Evolutionary conservation across 176 grass and related monocot genomes (phyloP), one percentile per base, ranked within the genome.

Genomic region (Saccharum spontaneum): DNA sequence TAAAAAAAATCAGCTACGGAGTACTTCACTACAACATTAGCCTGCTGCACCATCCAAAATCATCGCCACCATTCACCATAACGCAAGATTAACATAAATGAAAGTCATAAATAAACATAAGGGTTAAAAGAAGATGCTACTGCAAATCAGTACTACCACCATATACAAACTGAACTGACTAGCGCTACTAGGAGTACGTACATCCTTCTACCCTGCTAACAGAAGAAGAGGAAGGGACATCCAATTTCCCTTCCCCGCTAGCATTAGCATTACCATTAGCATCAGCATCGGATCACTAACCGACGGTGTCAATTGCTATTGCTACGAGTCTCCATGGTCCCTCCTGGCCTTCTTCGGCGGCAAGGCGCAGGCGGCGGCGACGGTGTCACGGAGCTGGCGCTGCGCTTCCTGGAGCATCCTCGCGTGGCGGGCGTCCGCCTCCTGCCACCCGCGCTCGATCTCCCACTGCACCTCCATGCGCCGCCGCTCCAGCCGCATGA

Each of bases 381-480:
- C 74, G 57, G 84, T 79, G 46, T 91, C 91, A 0, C 86, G 69
- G 8, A 99, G 76, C 83, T 87, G 82, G 18, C 86, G 91, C 77
- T 94, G 90, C 1, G 93, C 80, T 6, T 94, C 90, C 57, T 92
- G 77, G 13, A 96, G 75, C 91, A 96, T 94, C 65, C 87, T 84
- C 44, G 78, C 79, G 15, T 89, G 86, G 48, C 91, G 91, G 57
- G 84, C 84, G 54, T 99, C 93, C 79, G 70, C 90, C 67, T 99
- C 91, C 84, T 94, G 94, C 86, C 93, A 95, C 6, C 88, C 91
- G 8, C 67, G 84, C 89, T 96, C 93, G 4, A 99, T 86, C 68
- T 96, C 97, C 90, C 86, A 79, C 86, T 92, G 78, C 72, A 94
- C 45, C 67, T 94, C 97, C 84, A 96, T 94, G 33, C 88, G 81